A percentile compares a stretch with the other conserved stretches of the same genome.
These are phyloP conservation scores for Neurospora sp. DNA, from an alignment of 495 filamentous ascomycete species.

Conservation along the genomic window DNA sequence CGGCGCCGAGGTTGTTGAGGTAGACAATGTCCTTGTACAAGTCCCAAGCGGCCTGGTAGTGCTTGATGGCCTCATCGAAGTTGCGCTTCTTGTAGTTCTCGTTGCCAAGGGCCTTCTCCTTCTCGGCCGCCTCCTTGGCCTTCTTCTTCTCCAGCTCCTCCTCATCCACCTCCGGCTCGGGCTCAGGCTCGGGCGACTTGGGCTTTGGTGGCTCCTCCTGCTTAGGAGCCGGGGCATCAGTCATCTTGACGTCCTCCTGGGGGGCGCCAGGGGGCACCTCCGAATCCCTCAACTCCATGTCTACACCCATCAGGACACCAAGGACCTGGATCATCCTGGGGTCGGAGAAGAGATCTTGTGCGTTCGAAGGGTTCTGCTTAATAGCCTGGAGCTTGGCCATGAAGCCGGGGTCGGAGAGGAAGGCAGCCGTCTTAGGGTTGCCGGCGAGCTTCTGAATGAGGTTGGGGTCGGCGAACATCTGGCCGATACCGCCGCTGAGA, in stretches of 20 bases:
- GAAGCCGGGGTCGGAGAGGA: constrained; percentile 77
- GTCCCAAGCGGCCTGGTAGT: constrained; percentile 95
- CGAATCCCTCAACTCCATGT: constrained; percentile 70
- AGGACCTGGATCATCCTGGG: constrained; percentile 90
- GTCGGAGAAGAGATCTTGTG: constrained; percentile 74
- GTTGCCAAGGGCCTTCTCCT: constrained; percentile 89
- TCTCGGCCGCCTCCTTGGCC: constrained; percentile 86
- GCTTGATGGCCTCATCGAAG: constrained; percentile 86
- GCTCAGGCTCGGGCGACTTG: constrained; percentile 46
- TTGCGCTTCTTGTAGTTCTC: constrained; percentile 96
- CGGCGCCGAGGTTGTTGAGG: constrained; percentile 90
- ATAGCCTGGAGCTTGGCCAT: constrained; percentile 81
- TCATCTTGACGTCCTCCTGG: constrained; percentile 72
- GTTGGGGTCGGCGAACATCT: constrained; percentile 88
- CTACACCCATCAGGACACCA: constrained; percentile 85
- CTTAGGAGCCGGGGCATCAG: constrained; percentile 45
- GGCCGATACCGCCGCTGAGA: constrained; percentile 65
- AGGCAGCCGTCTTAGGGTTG: constrained; percentile 85
- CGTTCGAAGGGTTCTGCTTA: constrained; percentile 67
- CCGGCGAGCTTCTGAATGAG: constrained; percentile 79
- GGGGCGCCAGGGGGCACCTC: constrained; percentile 33
- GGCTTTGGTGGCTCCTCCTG: constrained; percentile 37
- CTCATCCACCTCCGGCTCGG: constrained; percentile 61
- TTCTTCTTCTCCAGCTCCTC: constrained; percentile 73
- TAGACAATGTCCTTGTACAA: constrained; percentile 94